phyloP scores from a whole-genome alignment of 1,139 yeast genomes.

The Wickerhamiella infanticola region DNA sequence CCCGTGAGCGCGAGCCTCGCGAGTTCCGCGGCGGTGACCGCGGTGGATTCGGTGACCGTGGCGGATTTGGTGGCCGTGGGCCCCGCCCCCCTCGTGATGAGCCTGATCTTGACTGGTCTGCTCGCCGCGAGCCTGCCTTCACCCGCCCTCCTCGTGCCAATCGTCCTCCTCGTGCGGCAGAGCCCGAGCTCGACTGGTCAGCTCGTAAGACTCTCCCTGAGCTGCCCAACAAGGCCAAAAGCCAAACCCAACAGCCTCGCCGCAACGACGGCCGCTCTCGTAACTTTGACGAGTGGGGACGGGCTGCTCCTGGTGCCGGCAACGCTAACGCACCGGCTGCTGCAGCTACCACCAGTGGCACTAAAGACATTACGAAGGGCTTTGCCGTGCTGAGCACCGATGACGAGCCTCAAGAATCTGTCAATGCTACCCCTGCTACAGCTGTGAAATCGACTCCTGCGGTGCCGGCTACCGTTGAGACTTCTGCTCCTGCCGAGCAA shows the following conservation, averaged over 20 bases:
- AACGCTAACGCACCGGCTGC: slow-evolving; percentile 15
- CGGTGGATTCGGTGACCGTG: slow-evolving; percentile 14
- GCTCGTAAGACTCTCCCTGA: slow-evolving; percentile 4
- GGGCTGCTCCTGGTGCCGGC: slow-evolving; percentile 10
- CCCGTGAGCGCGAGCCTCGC: slow-evolving; percentile 21
- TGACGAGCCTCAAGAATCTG: slow-evolving; percentile 42
- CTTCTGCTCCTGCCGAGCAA: slow-evolving; percentile 10
- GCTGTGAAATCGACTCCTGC: not conserved
- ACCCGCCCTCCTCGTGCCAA: slow-evolving; percentile 5
- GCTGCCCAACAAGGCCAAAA: not conserved
- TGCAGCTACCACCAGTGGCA: slow-evolving; percentile 19
- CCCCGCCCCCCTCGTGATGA: slow-evolving; percentile 9
- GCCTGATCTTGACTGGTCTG: slow-evolving; percentile 17
- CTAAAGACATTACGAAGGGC: slow-evolving; percentile 15
- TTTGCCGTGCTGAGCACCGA: slow-evolving; percentile 55
- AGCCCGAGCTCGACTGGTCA: slow-evolving; percentile 16
- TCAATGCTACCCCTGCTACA: not conserved
- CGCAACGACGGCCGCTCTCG: slow-evolving; percentile 7
- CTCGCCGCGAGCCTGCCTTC: slow-evolving; percentile 7
- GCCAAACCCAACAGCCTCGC: not conserved
- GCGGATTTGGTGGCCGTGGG: slow-evolving; percentile 10
- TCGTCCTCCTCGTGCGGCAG: slow-evolving; percentile 19
- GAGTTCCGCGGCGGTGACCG: slow-evolving; percentile 7
- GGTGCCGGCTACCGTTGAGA: slow-evolving; percentile 3
- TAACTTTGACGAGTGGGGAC: slow-evolving; percentile 23